A percentile compares a stretch with the other conserved stretches of the same genome.
Evolutionary conservation across 768 basidiomycete species (phyloP).

Genomic region (Leccinellum albellum): DNA sequence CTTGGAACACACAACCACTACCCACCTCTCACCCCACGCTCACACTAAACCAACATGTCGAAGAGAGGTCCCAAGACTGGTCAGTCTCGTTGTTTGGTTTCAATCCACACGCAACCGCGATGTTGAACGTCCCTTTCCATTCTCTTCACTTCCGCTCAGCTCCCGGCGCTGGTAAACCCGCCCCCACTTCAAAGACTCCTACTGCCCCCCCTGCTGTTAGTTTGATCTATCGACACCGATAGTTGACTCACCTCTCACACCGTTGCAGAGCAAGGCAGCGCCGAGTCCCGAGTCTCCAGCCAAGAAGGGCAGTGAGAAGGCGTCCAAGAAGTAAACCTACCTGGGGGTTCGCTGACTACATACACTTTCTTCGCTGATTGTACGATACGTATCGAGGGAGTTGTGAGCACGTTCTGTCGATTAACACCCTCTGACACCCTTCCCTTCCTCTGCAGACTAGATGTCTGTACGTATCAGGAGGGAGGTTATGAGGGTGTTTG

Average conservation of each 20-base stretch:
- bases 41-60: slow-evolving; percentile 19
- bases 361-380: not conserved
- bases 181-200: slow-evolving; percentile 20
- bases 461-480: slow-evolving; percentile 1
- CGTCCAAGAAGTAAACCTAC: slow-evolving; percentile 25
- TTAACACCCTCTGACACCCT: not conserved
- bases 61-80: slow-evolving; percentile 24
- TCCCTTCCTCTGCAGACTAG: not conserved
- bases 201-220: slow-evolving; percentile 19
- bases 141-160: slow-evolving; percentile 5
- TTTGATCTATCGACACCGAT: not conserved
- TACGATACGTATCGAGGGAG: slow-evolving; percentile 8
- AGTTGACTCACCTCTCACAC: not conserved
- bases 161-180: slow-evolving; percentile 13
- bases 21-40: not conserved
- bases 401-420: not conserved
- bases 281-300: slow-evolving; percentile 25
- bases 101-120: not conserved
- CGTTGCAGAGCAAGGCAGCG: slow-evolving; percentile 19
- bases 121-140: slow-evolving; percentile 14
- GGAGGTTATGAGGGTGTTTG: not conserved
- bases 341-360: not conserved
- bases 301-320: slow-evolving; percentile 27
- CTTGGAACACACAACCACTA: not conserved
- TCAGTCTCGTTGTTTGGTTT: slow-evolving; percentile 19